phyloP scores from a whole-genome alignment of 805 yeast species.

The Metschnikowia noctiluminum region DNA sequence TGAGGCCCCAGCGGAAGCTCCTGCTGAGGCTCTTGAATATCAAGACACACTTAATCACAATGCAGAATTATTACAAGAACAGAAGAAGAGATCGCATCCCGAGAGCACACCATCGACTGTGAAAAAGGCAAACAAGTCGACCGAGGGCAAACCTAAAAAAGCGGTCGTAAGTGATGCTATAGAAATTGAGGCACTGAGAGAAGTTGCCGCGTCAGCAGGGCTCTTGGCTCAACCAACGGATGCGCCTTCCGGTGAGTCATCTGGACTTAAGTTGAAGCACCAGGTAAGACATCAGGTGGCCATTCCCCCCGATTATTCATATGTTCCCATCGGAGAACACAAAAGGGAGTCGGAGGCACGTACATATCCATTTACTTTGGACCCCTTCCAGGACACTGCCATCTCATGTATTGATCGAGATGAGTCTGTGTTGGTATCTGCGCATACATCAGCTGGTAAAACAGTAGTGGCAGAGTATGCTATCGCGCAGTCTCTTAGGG shows the following conservation, averaged over 20 bases:
- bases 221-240: conserved; percentile 37
- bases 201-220: conserved; percentile 80
- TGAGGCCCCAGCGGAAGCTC: conserved; percentile 46
- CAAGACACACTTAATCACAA: not conserved
- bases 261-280: conserved; percentile 67
- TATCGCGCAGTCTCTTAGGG: conserved; percentile 88
- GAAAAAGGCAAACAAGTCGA: conserved; percentile 3
- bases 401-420: conserved; percentile 92
- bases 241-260: conserved; percentile 25
- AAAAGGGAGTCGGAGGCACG: conserved; percentile 76
- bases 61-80: not conserved
- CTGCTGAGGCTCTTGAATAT: conserved; percentile 15
- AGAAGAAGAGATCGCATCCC: conserved; percentile 3
- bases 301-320: conserved; percentile 86
- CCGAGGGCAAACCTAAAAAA: conserved; percentile 35
- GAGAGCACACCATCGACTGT: not conserved
- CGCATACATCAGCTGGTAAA: conserved; percentile 97
- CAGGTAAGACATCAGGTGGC: conserved; percentile 98
- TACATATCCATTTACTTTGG: conserved; percentile 86
- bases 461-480: conserved; percentile 98
- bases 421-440: conserved; percentile 94
- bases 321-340: conserved; percentile 85
- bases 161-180: conserved; percentile 84
- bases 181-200: conserved; percentile 86
- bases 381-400: conserved; percentile 97